These are phyloP conservation scores for Colletotrichum sp. DNA, from an alignment of 2,329 filamentous ascomycete genomes.

Conservation along the genomic window DNA sequence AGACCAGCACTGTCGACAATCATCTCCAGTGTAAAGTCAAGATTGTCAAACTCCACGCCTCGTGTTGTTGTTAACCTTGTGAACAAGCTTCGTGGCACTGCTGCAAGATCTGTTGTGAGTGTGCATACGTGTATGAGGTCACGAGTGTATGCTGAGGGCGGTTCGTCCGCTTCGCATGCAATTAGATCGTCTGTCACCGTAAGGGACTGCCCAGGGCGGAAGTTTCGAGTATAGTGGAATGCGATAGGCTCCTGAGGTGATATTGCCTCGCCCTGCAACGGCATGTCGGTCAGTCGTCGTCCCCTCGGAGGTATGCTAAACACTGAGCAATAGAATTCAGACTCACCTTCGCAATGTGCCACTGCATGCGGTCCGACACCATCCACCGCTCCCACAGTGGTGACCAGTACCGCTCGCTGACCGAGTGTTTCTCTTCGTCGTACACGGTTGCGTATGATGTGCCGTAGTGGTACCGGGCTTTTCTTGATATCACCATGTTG, in stretches of 20 bases:
- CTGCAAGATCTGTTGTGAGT: conserved; percentile 78
- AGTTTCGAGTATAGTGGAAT: conserved; percentile 87
- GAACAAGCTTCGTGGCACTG: conserved; percentile 75
- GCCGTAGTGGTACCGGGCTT: conserved; percentile 79
- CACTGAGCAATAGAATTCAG: background rate
- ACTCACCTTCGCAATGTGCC: conserved; percentile 79
- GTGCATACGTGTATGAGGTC: conserved; percentile 78
- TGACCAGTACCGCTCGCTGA: conserved; percentile 79
- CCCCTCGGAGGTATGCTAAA: background rate
- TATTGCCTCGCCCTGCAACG: conserved; percentile 69
- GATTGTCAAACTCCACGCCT: conserved; percentile 80
- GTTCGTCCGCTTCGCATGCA: conserved; percentile 72
- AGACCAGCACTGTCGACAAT: conserved; percentile 78
- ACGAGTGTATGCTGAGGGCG: conserved; percentile 63
- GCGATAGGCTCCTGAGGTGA: conserved; percentile 77
- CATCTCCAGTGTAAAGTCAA: conserved; percentile 85
- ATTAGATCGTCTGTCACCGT: conserved; percentile 83
- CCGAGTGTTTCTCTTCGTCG: conserved; percentile 75
- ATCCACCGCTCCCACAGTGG: conserved; percentile 84
- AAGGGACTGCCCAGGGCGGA: conserved; percentile 77
- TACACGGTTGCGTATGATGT: conserved; percentile 84
- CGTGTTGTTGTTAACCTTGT: conserved; percentile 78
- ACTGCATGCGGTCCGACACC: conserved; percentile 84
- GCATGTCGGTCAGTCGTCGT: background rate
- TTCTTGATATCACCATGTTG: conserved; percentile 78